phyloP scores from a whole-genome alignment of 768 basidiomycete genomes.

The Tylopilus vinaceipallidus region DNA sequence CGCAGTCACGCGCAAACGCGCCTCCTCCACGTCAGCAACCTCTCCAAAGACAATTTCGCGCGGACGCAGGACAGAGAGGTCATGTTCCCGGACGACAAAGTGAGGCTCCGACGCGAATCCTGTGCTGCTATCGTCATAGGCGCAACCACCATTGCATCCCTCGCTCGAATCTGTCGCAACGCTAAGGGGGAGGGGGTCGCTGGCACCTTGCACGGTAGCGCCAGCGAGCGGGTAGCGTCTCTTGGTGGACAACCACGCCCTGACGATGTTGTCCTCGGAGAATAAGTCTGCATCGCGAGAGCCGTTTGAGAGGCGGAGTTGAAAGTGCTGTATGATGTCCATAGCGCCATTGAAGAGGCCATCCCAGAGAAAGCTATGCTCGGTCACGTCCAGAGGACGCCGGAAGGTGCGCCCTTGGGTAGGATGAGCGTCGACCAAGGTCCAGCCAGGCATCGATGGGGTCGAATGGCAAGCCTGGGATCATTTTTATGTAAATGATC shows the following conservation, averaged over 20 bases:
- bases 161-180: neutral
- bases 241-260: constrained; percentile 49
- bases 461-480: neutral
- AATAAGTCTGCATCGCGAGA: constrained; percentile 23
- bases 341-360: constrained; percentile 41
- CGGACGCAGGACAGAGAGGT: constrained; percentile 29
- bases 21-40: constrained; percentile 37
- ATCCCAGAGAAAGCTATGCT: constrained; percentile 44
- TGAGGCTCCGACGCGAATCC: constrained; percentile 16
- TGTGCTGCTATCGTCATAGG: neutral
- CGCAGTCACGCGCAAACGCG: constrained; percentile 24
- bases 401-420: constrained; percentile 17
- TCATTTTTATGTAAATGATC: neutral
- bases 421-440: neutral
- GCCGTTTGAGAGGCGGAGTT: constrained; percentile 27
- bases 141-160: neutral
- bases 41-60: constrained; percentile 40
- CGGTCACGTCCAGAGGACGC: constrained; percentile 41
- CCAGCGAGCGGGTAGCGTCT: constrained; percentile 49
- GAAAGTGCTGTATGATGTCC: constrained; percentile 39
- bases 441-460: constrained; percentile 13
- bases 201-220: constrained; percentile 33
- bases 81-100: constrained; percentile 43
- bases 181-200: neutral
- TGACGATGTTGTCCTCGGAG: constrained; percentile 34